Percentiles rank a stretch among this genome's conserved stretches.
These are phyloP conservation scores for Aspergillus sp. DNA, from an alignment of 2,329 filamentous ascomycete species.

Conservation along the genomic window DNA sequence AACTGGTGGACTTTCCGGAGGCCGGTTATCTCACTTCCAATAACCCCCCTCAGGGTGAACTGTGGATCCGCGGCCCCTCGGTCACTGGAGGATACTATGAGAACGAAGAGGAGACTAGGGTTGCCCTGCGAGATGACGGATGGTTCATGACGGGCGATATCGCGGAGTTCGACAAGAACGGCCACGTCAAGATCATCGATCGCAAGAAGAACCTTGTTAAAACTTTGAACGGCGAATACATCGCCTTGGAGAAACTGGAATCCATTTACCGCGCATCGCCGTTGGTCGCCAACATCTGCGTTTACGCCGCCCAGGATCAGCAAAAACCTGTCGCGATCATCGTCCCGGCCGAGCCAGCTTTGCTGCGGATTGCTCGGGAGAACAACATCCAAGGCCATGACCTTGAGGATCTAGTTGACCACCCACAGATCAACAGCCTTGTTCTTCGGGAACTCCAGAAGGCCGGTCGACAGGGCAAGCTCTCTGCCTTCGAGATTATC, in stretches of 20 bases:
- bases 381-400: slow-evolving; percentile 64
- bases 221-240: slow-evolving; percentile 92
- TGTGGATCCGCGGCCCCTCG: slow-evolving; percentile 77
- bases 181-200: slow-evolving; percentile 85
- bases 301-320: slow-evolving; percentile 74
- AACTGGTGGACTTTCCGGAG: slow-evolving; percentile 86
- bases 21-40: slow-evolving; percentile 78
- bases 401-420: slow-evolving; percentile 65
- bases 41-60: slow-evolving; percentile 83
- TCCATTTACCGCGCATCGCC: slow-evolving; percentile 79
- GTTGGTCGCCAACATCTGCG: slow-evolving; percentile 80
- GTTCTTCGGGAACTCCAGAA: slow-evolving; percentile 43
- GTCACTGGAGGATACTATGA: slow-evolving; percentile 79
- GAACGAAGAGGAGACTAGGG: slow-evolving; percentile 80
- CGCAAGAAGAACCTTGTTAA: slow-evolving; percentile 99
- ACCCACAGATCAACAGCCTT: slow-evolving; percentile 42
- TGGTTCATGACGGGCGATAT: slow-evolving; percentile 99
- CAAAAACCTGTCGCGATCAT: slow-evolving; percentile 81
- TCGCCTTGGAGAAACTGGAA: slow-evolving; percentile 94
- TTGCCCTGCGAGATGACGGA: slow-evolving; percentile 74
- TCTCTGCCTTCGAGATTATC: slow-evolving; percentile 43
- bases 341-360: slow-evolving; percentile 57
- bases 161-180: slow-evolving; percentile 78
- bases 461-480: slow-evolving; percentile 34
- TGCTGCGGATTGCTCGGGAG: slow-evolving; percentile 56